Conservation (phyloP, 805 yeast genomes). For the Metschnikowia picachoensis region DNA sequence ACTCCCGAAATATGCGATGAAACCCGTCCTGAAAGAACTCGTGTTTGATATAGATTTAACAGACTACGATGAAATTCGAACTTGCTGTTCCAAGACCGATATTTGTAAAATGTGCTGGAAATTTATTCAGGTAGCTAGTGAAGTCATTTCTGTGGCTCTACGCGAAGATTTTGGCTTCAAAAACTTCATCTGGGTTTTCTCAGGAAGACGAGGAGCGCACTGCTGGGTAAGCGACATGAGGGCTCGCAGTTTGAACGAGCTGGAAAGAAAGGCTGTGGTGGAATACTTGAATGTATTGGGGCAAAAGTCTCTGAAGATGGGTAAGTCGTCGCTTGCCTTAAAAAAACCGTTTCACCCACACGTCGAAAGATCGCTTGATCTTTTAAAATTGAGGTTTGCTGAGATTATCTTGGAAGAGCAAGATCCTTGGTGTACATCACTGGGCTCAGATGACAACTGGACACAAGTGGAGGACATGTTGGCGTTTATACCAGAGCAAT, state of each 20-base stretch:
- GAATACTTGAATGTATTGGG: conserved; percentile 78
- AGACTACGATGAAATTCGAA: conserved; percentile 90
- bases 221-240: conserved; percentile 93
- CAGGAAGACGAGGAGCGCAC: conserved; percentile 98
- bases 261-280: conserved; percentile 70
- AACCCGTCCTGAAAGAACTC: conserved; percentile 79
- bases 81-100: conserved; percentile 83
- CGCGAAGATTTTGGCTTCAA: conserved; percentile 86
- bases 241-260: conserved; percentile 72
- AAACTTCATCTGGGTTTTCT: conserved; percentile 88
- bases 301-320: conserved; percentile 34
- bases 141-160: conserved; percentile 66
- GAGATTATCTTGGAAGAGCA: conserved; percentile 72
- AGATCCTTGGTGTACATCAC: conserved; percentile 66
- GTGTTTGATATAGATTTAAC: conserved; percentile 97
- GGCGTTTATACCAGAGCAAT: conserved; percentile 59
- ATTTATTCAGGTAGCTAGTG: conserved; percentile 80
- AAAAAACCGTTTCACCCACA: conserved; percentile 90
- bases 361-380: conserved; percentile 66
- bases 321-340: conserved; percentile 49
- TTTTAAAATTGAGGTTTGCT: conserved; percentile 60
- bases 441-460: conserved; percentile 41
- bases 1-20: conserved; percentile 70
- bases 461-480: conserved; percentile 49
- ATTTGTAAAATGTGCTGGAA: conserved; percentile 93